Evolutionary conservation across 441 rosid genomes (phyloP), one percentile per base, ranked within the genome.

Genomic region (Adansonia gregorii): DNA sequence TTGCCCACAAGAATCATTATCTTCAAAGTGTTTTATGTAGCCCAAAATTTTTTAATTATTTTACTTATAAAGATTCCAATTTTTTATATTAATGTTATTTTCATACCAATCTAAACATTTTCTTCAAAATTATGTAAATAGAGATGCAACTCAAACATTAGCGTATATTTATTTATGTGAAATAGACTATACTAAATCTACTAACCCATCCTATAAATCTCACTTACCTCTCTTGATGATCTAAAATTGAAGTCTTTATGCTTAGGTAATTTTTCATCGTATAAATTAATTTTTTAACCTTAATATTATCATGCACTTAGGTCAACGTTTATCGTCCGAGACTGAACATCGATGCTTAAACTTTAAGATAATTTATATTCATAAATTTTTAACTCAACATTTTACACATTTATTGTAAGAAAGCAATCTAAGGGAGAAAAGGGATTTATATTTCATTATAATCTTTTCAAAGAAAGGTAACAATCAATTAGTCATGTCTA

Each of bases 1-100:
- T 49, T 39, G 76, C 72, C 64, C 45, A 8, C 27, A 59, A 65
- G 22, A 65, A 65, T 65, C 14, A 35, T 35, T 64, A n/a, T 27
- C 39, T 3, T 15, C 19, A 52, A 15, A 52, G 4, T 14, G 6
- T n/a, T 52, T 54, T 0, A 4, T 6, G 22, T 54, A 54, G 22
- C 59, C 20, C 17, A 54, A n/a, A 52, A 52, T n/a, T 15, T 54
- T 19, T n/a, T 54, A n/a, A 54, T n/a, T 6, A 6, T n/a, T 19
- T 12, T 51, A 10, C 51, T 46, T 9, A 43, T 43, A 43, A 46
- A 10, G 12, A 46, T 48, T 10, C 7, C 14, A 51, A 51, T 15
- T 51, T 51, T 48, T 48, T 48, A 8, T 35, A 48, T 9, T 48
- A 48, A 9, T 48, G 11, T 10, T 9, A 8, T 48, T 48, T 45